Conservation (phyloP, 208 protist species). For the Leishmania martiniquensis region DNA sequence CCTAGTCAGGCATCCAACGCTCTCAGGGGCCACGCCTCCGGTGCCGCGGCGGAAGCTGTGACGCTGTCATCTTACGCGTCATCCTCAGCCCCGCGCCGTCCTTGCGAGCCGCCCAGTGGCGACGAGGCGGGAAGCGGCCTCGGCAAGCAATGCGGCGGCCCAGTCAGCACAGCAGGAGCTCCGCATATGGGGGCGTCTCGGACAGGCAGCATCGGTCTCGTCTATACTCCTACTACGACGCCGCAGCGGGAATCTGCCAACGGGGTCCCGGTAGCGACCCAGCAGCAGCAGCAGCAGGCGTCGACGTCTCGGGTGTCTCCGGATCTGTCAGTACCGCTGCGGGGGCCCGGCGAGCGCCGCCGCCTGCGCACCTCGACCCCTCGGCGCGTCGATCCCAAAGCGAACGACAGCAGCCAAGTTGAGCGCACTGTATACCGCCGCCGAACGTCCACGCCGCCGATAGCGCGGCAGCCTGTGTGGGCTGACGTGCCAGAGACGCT, state of each 20-base stretch:
- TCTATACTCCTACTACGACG: conserved; percentile 17
- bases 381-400: conserved; percentile 13
- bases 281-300: not conserved
- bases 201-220: conserved; percentile 21
- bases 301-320: not conserved
- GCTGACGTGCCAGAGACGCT: conserved; percentile 32
- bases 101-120: not conserved
- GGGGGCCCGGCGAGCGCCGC: conserved; percentile 5
- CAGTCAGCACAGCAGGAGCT: not conserved
- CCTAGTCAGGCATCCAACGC: not conserved
- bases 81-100: not conserved
- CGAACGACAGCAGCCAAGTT: conserved; percentile 39
- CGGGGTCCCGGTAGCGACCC: not conserved
- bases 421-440: conserved; percentile 36
- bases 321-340: not conserved
- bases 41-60: not conserved
- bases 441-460: not conserved
- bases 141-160: not conserved
- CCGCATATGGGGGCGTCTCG: conserved; percentile 6
- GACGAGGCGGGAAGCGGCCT: not conserved
- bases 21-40: not conserved
- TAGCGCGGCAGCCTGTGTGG: conserved; percentile 16
- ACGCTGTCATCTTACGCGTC: not conserved
- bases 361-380: conserved; percentile 40
- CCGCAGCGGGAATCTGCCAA: conserved; percentile 15